Base-by-base conservation (phyloP, 1,284 basidiomycete species). In the Coniferiporia weirii region DNA sequence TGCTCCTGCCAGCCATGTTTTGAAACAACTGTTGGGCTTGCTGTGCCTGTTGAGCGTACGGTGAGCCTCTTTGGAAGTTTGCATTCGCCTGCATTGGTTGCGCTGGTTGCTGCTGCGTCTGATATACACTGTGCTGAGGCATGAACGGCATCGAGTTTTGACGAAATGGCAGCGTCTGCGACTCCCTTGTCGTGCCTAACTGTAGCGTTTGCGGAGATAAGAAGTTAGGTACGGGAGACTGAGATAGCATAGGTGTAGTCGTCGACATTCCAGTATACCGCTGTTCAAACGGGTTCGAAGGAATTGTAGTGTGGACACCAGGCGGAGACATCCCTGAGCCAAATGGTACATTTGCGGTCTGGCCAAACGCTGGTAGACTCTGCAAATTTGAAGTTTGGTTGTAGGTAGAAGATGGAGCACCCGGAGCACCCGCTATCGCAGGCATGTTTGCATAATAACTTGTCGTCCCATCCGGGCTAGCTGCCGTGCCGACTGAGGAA, bases 211-310 rank as follows among this genome's bases (percentile, higher is more conserved):
- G 46, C 10, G 53, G 55, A 46, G 60, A 63, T 56, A 67, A 68
- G 3, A 61, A 63, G 40, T 65, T 65, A 15, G 47, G 17, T 19
- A 46, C 17, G 17, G 8, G 17, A 46, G 44, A 61, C n/a, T 52
- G 54, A 4, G 54, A 19, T 22, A n/a, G 40, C 22, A 50, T 20
- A 34, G 53, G 17, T 12, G 45, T 54, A 3, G 57, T 17, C 13
- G 58, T 17, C 5, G 61, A 36, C 17, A 40, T 38, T 27, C 20
- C 61, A 8, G 64, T 56, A 15, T 58, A 22, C 52, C 66, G 65
- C 12, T 61, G 64, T 1, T 61, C 43, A 45, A 67, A 70, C 6
- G 69, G 66, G 52, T 66, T 69, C 5, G 68, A 7, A 1, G 38
- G 3, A 40, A 15, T 40, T 15, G 38, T 40, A 10, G 38, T 9